phyloP scores from a whole-genome alignment of 352 stramenopile genomes.

The Globisporangium lucens region DNA sequence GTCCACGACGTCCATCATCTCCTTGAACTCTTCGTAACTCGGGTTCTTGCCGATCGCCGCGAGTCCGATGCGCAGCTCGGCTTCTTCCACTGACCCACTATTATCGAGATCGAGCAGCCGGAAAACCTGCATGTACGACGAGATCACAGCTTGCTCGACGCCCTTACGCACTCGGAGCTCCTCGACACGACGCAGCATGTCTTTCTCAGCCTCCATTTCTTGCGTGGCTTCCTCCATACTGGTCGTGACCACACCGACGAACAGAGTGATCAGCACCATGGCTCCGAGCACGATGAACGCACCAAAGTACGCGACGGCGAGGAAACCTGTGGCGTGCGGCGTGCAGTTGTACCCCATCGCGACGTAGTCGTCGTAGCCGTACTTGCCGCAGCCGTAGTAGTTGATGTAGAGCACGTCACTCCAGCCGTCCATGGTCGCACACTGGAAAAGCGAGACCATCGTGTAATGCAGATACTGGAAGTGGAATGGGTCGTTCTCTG shows the following conservation, averaged over 20 bases:
- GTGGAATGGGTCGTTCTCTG: conserved; percentile 85
- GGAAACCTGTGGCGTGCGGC: conserved; percentile 29
- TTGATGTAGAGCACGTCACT: conserved; percentile 90
- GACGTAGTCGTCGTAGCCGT: conserved; percentile 66
- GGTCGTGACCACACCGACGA: conserved; percentile 90
- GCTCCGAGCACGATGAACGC: conserved; percentile 80
- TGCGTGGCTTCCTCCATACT: conserved; percentile 90
- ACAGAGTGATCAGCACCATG: conserved; percentile 90
- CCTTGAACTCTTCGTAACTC: conserved; percentile 73
- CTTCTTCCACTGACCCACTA: conserved; percentile 82
- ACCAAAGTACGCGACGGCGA: conserved; percentile 79
- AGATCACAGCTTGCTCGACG: conserved; percentile 42
- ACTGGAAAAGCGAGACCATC: conserved; percentile 89
- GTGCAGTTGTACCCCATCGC: conserved; percentile 62
- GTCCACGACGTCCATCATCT: conserved; percentile 86
- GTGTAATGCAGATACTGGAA: conserved; percentile 86
- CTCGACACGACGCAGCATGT: conserved; percentile 58
- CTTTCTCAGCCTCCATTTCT: conserved; percentile 78
- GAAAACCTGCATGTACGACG: conserved; percentile 84
- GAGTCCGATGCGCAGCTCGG: conserved; percentile 75
- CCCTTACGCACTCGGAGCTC: conserved; percentile 49
- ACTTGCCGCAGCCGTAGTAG: conserved; percentile 86
- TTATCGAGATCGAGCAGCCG: conserved; percentile 78
- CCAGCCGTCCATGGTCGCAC: conserved; percentile 88
- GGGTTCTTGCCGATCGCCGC: conserved; percentile 80